phyloP scores from a whole-genome alignment of 2,329 filamentous ascomycete species.

The Fusarium annulatum region DNA sequence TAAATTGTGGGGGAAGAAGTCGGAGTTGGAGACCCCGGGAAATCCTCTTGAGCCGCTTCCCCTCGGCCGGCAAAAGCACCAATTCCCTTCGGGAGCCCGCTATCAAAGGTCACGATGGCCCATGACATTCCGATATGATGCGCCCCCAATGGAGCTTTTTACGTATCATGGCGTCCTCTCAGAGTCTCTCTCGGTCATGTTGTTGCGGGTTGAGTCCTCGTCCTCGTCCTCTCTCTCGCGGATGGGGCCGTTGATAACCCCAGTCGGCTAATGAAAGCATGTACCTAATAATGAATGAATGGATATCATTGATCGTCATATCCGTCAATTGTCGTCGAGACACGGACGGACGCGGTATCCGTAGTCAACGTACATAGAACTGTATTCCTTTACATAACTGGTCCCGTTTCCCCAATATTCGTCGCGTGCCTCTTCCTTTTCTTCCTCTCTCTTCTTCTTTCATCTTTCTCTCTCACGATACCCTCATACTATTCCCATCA shows the following conservation, averaged over 20 bases:
- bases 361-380: neutral
- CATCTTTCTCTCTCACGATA: slow-evolving; percentile 28
- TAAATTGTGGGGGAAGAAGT: slow-evolving; percentile 44
- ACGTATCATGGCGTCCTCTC: slow-evolving; percentile 18
- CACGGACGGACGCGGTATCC: slow-evolving; percentile 29
- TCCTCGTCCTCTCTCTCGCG: neutral
- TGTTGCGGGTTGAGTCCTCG: slow-evolving; percentile 12
- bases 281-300: neutral
- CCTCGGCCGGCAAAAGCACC: slow-evolving; percentile 44
- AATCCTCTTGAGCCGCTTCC: slow-evolving; percentile 51
- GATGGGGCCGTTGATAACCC: slow-evolving; percentile 36
- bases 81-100: slow-evolving; percentile 27
- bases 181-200: slow-evolving; percentile 33
- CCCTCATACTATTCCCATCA: slow-evolving; percentile 31
- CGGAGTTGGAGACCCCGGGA: slow-evolving; percentile 46
- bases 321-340: slow-evolving; percentile 34
- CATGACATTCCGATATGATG: slow-evolving; percentile 35
- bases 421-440: slow-evolving; percentile 26
- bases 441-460: slow-evolving; percentile 14
- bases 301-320: slow-evolving; percentile 44
- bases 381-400: slow-evolving; percentile 24
- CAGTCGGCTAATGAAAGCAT: neutral
- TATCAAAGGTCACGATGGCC: slow-evolving; percentile 38
- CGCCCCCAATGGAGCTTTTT: slow-evolving; percentile 27
- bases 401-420: slow-evolving; percentile 31